Percentiles rank a stretch among this genome's conserved stretches.
phyloP scores from a whole-genome alignment of 352 stramenopile species.

The Globisporangium ultimum region DNA sequence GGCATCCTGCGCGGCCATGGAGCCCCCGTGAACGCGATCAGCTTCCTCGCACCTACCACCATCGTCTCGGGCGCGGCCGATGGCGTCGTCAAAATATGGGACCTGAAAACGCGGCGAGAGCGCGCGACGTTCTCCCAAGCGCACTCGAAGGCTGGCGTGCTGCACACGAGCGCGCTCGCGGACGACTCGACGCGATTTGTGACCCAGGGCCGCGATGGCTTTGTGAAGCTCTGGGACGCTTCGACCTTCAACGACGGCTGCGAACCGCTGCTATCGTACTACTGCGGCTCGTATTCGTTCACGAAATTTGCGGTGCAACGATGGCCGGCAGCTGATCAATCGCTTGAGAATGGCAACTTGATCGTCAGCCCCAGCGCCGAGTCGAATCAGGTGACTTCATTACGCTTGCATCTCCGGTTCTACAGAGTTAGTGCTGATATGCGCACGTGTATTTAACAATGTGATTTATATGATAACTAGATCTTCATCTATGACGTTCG shows the following conservation, averaged over 20 bases:
- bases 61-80: conserved; percentile 59
- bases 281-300: conserved; percentile 65
- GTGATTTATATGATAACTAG: conserved; percentile 13
- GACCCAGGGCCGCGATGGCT: conserved; percentile 72
- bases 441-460: background rate
- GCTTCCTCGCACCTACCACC: conserved; percentile 35
- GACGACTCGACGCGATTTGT: conserved; percentile 28
- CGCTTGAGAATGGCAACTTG: conserved; percentile 17
- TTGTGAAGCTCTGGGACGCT: conserved; percentile 64
- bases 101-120: conserved; percentile 58
- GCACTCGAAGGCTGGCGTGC: conserved; percentile 77
- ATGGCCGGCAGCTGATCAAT: conserved; percentile 17
- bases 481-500: conserved; percentile 49
- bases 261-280: conserved; percentile 35
- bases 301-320: conserved; percentile 53
- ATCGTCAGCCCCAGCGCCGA: conserved; percentile 45
- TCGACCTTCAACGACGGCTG: conserved; percentile 16
- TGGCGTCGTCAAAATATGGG: conserved; percentile 71
- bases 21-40: conserved; percentile 52
- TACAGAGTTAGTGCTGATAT: background rate
- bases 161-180: conserved; percentile 29
- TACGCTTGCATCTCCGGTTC: background rate
- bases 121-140: conserved; percentile 22
- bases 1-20: conserved; percentile 66
- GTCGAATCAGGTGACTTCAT: conserved; percentile 24